A percentile compares a stretch with the other conserved stretches of the same genome.
Conservation (phyloP, 345 rosid species). For the Lepidium didymum region DNA sequence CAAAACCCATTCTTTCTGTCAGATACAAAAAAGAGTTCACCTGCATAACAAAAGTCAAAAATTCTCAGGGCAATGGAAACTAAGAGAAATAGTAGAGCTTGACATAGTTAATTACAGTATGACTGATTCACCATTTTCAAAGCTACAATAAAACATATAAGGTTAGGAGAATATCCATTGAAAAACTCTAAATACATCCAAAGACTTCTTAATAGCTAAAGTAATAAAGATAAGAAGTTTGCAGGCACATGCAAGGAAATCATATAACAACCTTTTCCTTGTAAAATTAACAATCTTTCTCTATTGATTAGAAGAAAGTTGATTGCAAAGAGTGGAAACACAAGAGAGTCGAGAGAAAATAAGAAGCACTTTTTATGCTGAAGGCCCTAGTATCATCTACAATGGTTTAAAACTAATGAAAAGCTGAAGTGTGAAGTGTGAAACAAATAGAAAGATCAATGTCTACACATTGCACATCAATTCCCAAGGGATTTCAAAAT, state of each 20-base stretch:
- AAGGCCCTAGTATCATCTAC: not conserved
- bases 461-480: not conserved
- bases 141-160: not conserved
- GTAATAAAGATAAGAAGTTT: not conserved
- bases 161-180: not conserved
- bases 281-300: not conserved
- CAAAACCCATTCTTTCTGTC: conserved; percentile 83
- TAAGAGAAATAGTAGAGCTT: not conserved
- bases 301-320: not conserved
- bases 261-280: not conserved
- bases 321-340: not conserved
- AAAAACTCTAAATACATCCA: not conserved
- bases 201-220: not conserved
- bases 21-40: conserved; percentile 74
- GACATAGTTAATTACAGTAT: not conserved
- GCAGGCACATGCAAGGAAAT: no score
- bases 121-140: not conserved
- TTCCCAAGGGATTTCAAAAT: not conserved
- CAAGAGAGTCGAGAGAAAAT: not conserved
- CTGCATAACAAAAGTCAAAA: conserved; percentile 39
- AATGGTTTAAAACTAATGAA: not conserved
- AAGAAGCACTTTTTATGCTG: not conserved
- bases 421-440: not conserved
- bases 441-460: not conserved
- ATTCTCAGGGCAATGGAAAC: not conserved